Evolutionary conservation across 129 eudicot species (phyloP), one percentile per base, ranked within the genome.

Genomic region (Escallonia herrerae): DNA sequence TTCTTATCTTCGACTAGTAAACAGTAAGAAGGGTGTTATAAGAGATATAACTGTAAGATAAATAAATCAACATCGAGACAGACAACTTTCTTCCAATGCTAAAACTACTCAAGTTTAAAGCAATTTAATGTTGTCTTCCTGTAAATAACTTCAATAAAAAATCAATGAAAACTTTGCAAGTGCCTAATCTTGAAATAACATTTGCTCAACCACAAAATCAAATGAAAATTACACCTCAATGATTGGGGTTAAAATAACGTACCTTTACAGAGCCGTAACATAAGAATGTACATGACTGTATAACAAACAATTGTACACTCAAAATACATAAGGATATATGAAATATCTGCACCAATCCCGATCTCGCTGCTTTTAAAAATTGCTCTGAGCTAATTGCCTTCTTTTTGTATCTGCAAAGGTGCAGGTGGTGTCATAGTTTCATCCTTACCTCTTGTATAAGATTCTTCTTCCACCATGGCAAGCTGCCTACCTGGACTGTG

Each of bases 391-490:
- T 70, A 81, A 51, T 65, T 65, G 44, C 8, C 67, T 66, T 84
- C 93, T 76, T 87, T 76, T 41, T 66, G 66, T 70, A 90, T 87
- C 3, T 74, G 59, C 39, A 81, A 78, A 40, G 85, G 87, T 60
- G 60, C 56, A n/a, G 97, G 97, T 48, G 97, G 90, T 50, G 38
- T 73, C 87, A 90, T 74, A 54, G 78, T 76, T 45, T 44, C 85
- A 76, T 77, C 80, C 46, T 68, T 69, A 73, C 72, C 74, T 55
- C 63, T 54, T 15, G 52, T 40, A 64, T n/a, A 62, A 65, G 65
- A 75, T 61, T 77, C 79, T 63, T 74, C 91, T 62, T 80, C 75
- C 70, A 68, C 66, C 3, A 12, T 52, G 5, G 72, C 14, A 57
- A 66, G 74, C 70, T 76, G 77, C 70, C 73, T 66, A 33, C 57